These are phyloP conservation scores for Drechslerella dactyloides DNA, from an alignment of 2,329 filamentous ascomycete species.

Conservation along the genomic window DNA sequence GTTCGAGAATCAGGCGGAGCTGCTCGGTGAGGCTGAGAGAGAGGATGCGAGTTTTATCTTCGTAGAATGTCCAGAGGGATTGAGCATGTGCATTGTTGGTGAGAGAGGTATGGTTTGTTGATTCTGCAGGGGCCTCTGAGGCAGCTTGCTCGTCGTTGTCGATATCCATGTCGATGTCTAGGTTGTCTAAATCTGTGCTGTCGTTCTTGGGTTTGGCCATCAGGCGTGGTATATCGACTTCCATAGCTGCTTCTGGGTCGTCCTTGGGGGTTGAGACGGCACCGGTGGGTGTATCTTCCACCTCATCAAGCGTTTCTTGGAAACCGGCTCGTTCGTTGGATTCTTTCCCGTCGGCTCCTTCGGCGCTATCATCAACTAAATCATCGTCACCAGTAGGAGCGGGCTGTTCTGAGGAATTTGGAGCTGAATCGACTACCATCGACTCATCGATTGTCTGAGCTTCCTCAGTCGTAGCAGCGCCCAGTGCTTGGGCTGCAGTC, in stretches of 20 bases:
- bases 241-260: constrained; percentile 26
- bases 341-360: constrained; percentile 57
- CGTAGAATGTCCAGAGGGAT: constrained; percentile 82
- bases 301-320: constrained; percentile 19
- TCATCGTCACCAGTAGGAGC: constrained; percentile 59
- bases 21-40: constrained; percentile 91
- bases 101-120: neutral
- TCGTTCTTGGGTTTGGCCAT: constrained; percentile 21
- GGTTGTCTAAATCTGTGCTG: neutral
- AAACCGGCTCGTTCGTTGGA: constrained; percentile 36
- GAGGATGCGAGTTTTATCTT: constrained; percentile 80
- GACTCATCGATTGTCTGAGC: constrained; percentile 83
- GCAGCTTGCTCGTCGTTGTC: constrained; percentile 14
- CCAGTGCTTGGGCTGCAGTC: constrained; percentile 89
- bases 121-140: neutral
- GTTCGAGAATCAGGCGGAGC: constrained; percentile 90
- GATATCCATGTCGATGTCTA: constrained; percentile 37
- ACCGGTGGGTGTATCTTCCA: constrained; percentile 13
- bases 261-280: constrained; percentile 22
- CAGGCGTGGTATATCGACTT: constrained; percentile 31
- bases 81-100: constrained; percentile 65
- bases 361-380: constrained; percentile 57
- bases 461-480: constrained; percentile 85
- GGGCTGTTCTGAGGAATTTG: constrained; percentile 58
- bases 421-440: constrained; percentile 78